Conservation (phyloP, 2,329 filamentous ascomycete species). For the Aspergillus ochraceus region DNA sequence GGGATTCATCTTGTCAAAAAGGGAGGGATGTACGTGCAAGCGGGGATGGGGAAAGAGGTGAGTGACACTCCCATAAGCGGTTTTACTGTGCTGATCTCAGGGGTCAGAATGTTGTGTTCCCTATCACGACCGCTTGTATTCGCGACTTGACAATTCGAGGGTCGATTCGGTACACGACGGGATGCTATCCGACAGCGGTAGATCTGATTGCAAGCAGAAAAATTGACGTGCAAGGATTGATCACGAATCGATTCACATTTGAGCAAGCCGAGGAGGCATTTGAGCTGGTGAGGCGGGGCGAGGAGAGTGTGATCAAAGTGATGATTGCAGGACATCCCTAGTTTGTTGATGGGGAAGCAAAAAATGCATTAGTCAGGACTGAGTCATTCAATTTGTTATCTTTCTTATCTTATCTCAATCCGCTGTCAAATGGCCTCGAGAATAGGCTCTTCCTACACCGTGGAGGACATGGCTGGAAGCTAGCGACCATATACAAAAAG, state of each 20-base stretch:
- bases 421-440: too few species aligned
- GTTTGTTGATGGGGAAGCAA: too few species aligned
- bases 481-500: too few species aligned
- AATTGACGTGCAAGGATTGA: conserved; percentile 37
- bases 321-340: conserved; percentile 31
- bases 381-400: too few species aligned
- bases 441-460: too few species aligned
- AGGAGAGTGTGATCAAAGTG: conserved; percentile 44
- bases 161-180: conserved; percentile 53
- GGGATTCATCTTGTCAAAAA: conserved; percentile 47
- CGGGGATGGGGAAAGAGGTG: conserved; percentile 52
- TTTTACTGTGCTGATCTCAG: too few species aligned
- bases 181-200: conserved; percentile 52
- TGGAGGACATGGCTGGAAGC: too few species aligned
- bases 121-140: conserved; percentile 52
- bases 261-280: conserved; percentile 52
- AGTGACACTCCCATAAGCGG: neutral
- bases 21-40: conserved; percentile 54
- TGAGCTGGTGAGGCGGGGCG: conserved; percentile 43
- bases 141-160: conserved; percentile 51
- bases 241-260: conserved; percentile 45
- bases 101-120: conserved; percentile 49
- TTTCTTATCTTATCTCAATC: too few species aligned
- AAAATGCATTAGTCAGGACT: too few species aligned
- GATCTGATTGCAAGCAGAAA: conserved; percentile 53